A percentile compares a stretch with the other conserved stretches of the same genome.
phyloP scores from a whole-genome alignment of 2,329 filamentous ascomycete genomes.

The Monosporascus sp. region DNA sequence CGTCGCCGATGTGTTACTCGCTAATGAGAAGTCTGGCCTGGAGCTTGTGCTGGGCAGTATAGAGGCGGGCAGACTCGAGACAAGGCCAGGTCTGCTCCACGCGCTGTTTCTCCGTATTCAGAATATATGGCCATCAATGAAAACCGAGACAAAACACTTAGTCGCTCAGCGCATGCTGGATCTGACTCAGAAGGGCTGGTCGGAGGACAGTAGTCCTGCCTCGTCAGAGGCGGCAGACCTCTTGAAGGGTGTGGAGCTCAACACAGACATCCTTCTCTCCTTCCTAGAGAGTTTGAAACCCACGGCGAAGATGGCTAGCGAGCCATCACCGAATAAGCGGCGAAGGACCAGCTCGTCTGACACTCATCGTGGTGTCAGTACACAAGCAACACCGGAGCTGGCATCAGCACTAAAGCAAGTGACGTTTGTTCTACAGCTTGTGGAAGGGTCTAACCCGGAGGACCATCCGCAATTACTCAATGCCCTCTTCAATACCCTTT shows the following conservation, averaged over 20 bases:
- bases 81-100: constrained; percentile 53
- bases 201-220: constrained; percentile 34
- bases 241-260: constrained; percentile 67
- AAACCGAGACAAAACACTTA: constrained; percentile 54
- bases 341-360: constrained; percentile 73
- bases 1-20: constrained; percentile 47
- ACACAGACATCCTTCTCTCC: constrained; percentile 64
- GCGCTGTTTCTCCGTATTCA: constrained; percentile 66
- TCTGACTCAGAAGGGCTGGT: constrained; percentile 45
- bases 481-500: constrained; percentile 77
- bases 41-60: constrained; percentile 47
- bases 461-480: constrained; percentile 72
- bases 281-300: constrained; percentile 73
- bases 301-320: constrained; percentile 66
- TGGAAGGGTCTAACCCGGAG: constrained; percentile 74
- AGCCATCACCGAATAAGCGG: constrained; percentile 70
- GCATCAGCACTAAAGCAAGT: constrained; percentile 67
- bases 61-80: constrained; percentile 33
- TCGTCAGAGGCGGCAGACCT: constrained; percentile 65
- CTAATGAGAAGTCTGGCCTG: constrained; percentile 49
- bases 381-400: constrained; percentile 61
- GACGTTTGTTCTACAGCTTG: constrained; percentile 82
- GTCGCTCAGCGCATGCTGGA: constrained; percentile 61
- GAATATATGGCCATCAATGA: constrained; percentile 69
- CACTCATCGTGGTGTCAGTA: constrained; percentile 53